Base-by-base conservation (phyloP, 2,329 filamentous ascomycete genomes). In the Erysiphe pulchra region DNA sequence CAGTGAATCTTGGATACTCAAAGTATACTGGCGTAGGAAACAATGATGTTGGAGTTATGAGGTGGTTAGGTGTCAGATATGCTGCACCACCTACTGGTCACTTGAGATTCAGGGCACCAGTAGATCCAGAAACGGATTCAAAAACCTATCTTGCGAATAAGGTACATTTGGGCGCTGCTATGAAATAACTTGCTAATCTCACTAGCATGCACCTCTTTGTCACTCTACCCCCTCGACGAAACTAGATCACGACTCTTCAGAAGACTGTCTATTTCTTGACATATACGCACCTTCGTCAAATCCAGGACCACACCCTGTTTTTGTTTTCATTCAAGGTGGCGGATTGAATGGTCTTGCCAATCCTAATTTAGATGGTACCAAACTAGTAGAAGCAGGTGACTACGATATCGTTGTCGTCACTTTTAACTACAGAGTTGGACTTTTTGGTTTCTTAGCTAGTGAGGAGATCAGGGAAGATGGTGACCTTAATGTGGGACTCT, bases 31-130 rank as follows among this genome's bases (percentile, higher is more conserved):
- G 81, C 8, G 20, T 45, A n/a, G 59, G 62, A 3, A 55, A 63
- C 1, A 62, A 68, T 1, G 52, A 59, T 0, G 70, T 70, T 52
- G 77, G 75, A 1, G 62, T 84, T 42, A 73, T 69, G 2, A 68
- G 77, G 58, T 87, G 79, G 78, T 66, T 82, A 8, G 81, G 80
- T 1, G 72, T 90, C 50, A 71, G 79, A 40, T 90, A 74, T 62
- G 81, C 80, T 1, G 74, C 77, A 5, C 65, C 80, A 13, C 81
- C 81, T 0, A 47, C 78, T 1, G 77, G 75, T 1, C 53, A 69
- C 7, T 56, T 81, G 49, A 69, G 82, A 17, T 87, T 85, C 55
- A 64, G 67, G 45, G 72, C 74, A 11, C 79, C 82, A 0, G 62
- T 69, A 53, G 75, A 81, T 56, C 80, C 80, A 9, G 2, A 42